These are phyloP conservation scores for Closterium sp. DNA, from an alignment of 139 green algal species.

Conservation along the genomic window DNA sequence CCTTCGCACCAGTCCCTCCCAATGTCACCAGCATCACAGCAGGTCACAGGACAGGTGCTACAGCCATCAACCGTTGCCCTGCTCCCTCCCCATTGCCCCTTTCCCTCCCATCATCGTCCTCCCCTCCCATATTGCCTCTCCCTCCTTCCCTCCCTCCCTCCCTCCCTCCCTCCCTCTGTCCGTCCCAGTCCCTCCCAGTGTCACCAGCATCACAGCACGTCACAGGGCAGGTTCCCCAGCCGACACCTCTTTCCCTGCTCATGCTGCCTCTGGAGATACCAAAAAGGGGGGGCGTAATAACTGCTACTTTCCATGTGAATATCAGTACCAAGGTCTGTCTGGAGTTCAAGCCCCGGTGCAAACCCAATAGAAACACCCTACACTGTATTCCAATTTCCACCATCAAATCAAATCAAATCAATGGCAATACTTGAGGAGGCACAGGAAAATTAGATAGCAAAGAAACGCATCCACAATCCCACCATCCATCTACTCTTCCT, in stretches of 20 bases:
- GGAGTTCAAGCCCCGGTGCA: background rate
- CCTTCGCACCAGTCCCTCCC: background rate
- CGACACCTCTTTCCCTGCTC: background rate
- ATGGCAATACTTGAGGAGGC: too few species aligned
- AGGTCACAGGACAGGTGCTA: too few species aligned
- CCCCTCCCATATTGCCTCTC: too few species aligned
- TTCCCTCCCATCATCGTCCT: too few species aligned
- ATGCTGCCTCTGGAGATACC: background rate
- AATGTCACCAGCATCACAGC: too few species aligned
- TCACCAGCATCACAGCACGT: background rate
- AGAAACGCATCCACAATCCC: too few species aligned
- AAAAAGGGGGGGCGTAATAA: background rate
- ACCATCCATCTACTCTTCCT: too few species aligned
- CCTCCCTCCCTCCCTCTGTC: background rate
- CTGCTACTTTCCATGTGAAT: background rate
- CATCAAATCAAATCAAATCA: too few species aligned
- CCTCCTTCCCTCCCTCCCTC: background rate
- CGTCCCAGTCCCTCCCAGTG: background rate
- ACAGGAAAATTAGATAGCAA: too few species aligned
- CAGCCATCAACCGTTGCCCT: background rate
- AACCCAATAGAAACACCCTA: too few species aligned
- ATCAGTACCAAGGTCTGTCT: background rate
- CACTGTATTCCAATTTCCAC: too few species aligned
- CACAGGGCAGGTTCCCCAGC: background rate
- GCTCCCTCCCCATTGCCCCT: too few species aligned